phyloP scores from a whole-genome alignment of 306 rosid genomes.

The Senna tora region DNA sequence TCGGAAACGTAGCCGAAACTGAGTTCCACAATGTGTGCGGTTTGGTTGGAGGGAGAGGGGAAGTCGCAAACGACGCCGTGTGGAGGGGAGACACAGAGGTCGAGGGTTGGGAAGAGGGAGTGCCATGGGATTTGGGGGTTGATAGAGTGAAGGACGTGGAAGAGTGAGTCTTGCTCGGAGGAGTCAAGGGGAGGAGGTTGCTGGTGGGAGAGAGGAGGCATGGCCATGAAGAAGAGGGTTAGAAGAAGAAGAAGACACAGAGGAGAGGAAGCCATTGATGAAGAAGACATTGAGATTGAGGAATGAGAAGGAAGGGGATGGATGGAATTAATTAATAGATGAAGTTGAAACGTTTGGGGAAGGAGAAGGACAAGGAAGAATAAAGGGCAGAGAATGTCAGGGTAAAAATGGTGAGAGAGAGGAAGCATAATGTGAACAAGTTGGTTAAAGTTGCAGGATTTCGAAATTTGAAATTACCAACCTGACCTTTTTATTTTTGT shows the following conservation, averaged over 20 bases:
- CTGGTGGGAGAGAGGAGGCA: constrained; percentile 44
- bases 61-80: constrained; percentile 73
- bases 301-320: neutral
- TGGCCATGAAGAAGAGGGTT: constrained; percentile 22
- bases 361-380: neutral
- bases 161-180: constrained; percentile 55
- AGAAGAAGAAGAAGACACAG: constrained; percentile 7
- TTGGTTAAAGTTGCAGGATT: neutral
- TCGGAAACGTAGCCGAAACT: constrained; percentile 83
- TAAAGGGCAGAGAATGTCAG: constrained; percentile 16
- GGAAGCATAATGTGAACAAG: neutral
- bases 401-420: neutral
- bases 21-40: constrained; percentile 61
- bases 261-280: constrained; percentile 45
- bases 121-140: constrained; percentile 74
- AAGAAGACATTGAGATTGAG: too few relatives aligned
- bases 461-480: neutral
- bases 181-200: constrained; percentile 52
- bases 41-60: constrained; percentile 21
- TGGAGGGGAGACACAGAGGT: constrained; percentile 66
- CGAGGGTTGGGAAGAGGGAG: constrained; percentile 59
- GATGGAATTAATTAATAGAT: neutral
- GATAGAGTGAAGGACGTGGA: constrained; percentile 58
- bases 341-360: neutral
- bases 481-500: neutral